A percentile compares a stretch with the other conserved stretches of the same genome.
Conservation (phyloP, 2,329 filamentous ascomycete species). For the Microcyclosporella mali region DNA sequence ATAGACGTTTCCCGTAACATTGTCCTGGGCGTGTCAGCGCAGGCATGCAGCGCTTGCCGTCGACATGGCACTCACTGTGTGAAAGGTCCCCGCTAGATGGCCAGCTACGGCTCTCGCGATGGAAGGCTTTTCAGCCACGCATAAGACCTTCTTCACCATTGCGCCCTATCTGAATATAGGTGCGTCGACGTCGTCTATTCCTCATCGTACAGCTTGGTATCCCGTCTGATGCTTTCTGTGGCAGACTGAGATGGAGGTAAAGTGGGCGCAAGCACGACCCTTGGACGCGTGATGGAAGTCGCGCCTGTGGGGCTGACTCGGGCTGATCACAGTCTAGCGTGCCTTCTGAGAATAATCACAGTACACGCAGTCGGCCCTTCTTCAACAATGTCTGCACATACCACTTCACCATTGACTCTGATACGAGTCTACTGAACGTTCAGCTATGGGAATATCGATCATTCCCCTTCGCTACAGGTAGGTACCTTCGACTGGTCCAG, state of each 20-base stretch:
- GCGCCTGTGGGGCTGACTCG: too few relatives aligned
- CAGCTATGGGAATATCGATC: too few relatives aligned
- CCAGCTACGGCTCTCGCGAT: slow-evolving; percentile 91
- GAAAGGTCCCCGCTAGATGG: slow-evolving; percentile 69
- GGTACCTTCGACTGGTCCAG: too few relatives aligned
- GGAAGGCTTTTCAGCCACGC: slow-evolving; percentile 82
- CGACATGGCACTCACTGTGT: slow-evolving; percentile 54
- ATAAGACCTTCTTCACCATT: slow-evolving; percentile 56
- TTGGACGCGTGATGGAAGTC: too few relatives aligned
- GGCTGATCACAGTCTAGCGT: too few relatives aligned
- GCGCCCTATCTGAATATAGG: slow-evolving; percentile 5
- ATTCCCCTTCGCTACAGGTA: too few relatives aligned
- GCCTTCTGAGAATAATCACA: too few relatives aligned
- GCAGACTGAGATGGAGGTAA: neutral
- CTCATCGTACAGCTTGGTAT: slow-evolving; percentile 1
- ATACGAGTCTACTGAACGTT: too few relatives aligned
- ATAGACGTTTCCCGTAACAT: slow-evolving; percentile 62
- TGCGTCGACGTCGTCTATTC: slow-evolving; percentile 2
- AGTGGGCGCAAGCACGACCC: too few relatives aligned
- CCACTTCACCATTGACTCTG: too few relatives aligned
- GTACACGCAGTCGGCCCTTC: too few relatives aligned
- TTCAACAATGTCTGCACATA: too few relatives aligned
- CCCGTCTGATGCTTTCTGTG: neutral
- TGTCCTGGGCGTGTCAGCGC: slow-evolving; percentile 45
- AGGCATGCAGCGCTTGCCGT: neutral